Conservation (phyloP, 371 early-diverging fungal genomes). For the Fennellomyces sp. region DNA sequence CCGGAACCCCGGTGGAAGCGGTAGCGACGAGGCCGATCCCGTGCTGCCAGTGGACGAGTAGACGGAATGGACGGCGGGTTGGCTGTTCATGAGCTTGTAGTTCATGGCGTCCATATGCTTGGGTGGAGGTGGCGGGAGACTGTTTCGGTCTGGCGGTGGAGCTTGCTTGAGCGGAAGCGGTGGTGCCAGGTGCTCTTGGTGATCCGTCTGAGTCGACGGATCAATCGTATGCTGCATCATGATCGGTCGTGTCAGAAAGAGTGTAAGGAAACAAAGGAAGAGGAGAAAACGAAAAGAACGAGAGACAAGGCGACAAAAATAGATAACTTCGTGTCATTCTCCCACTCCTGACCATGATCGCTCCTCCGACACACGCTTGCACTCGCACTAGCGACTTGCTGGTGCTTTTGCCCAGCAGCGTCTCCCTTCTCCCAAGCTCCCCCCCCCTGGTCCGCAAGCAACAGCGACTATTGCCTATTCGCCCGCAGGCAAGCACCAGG, state of each 20-base stretch:
- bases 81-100: background rate
- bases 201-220: background rate
- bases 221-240: slow-evolving; percentile 3
- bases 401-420: background rate
- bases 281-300: background rate
- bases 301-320: background rate
- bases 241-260: background rate
- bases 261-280: background rate
- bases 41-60: slow-evolving; percentile 2
- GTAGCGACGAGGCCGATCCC: background rate
- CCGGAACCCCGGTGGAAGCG: background rate
- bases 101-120: slow-evolving; percentile 3
- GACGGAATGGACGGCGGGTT: background rate
- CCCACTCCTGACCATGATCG: slow-evolving; percentile 2
- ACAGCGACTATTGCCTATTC: too few species aligned
- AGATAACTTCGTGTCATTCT: slow-evolving; percentile 4
- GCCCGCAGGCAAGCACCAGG: too few species aligned
- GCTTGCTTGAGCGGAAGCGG: slow-evolving; percentile 11
- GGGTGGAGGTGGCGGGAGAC: slow-evolving; percentile 7
- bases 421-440: background rate
- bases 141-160: background rate
- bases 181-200: slow-evolving; percentile 6
- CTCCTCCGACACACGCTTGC: too few species aligned
- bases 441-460: background rate
- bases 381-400: too few species aligned